phyloP scores from a whole-genome alignment of 2,329 filamentous ascomycete genomes.

The Sporothrix protearum region DNA sequence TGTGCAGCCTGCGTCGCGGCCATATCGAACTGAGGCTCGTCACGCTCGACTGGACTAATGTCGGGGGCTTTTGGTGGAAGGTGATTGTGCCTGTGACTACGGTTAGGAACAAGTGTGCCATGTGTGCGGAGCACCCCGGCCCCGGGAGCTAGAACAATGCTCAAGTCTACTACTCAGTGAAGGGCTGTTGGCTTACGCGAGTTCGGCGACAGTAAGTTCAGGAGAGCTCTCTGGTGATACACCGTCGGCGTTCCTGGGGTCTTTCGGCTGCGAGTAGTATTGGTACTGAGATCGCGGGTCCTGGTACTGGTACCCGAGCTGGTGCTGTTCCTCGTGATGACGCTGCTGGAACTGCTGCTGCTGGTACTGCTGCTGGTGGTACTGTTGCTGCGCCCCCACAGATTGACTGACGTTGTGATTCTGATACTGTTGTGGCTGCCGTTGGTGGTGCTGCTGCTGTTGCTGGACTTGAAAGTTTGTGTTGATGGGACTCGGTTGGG shows the following conservation, averaged over 20 bases:
- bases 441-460: background rate
- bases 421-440: conserved; percentile 22
- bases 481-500: conserved; percentile 48
- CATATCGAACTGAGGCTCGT: conserved; percentile 24
- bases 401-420: conserved; percentile 25
- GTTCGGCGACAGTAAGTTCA: conserved; percentile 40
- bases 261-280: conserved; percentile 23
- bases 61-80: conserved; percentile 42
- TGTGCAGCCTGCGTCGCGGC: conserved; percentile 25
- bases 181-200: conserved; percentile 42
- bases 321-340: background rate
- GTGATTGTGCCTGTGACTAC: conserved; percentile 29
- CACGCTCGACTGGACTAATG: conserved; percentile 1
- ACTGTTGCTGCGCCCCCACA: conserved; percentile 27
- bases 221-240: conserved; percentile 59
- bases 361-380: conserved; percentile 28
- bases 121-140: background rate
- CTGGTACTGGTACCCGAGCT: conserved; percentile 20
- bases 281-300: conserved; percentile 8
- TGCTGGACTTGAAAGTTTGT: conserved; percentile 34
- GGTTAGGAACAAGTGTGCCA: background rate
- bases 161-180: background rate
- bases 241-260: conserved; percentile 32
- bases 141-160: background rate
- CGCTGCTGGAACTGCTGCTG: background rate